Evolutionary conservation across 202 grass and related monocot genomes (phyloP), one percentile per base, ranked within the genome.

Genomic region (Schoenoplectus triqueter): DNA sequence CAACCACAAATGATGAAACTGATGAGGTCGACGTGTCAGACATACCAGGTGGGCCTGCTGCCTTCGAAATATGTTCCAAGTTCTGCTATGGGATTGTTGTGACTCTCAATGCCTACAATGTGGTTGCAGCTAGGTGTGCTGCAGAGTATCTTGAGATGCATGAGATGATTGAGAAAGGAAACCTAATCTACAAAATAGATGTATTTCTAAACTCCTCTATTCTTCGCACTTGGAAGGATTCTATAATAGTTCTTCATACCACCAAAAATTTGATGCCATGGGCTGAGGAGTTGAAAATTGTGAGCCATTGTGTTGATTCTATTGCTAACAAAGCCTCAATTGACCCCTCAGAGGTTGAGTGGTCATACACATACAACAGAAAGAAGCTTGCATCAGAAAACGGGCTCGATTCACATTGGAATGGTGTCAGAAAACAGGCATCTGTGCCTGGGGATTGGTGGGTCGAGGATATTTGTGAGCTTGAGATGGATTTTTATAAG

Each of bases 141-240:
- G 93, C 92, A 64, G 97, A 97, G 82, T 99, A 94, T 83, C 93
- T 99, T 50, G 97, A 99, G 80, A 99, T 99, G 93, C 88, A 94
- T 78, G 97, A 99, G 75, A 92, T 86, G 19, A 78, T 92, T 10
- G 93, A 99, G 42, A 99, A 99, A 92, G 97, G 97, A 82, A 99
- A 99, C 66, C 87, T 99, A 41, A 94, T 99, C 63, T 99, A 96
- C 79, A 99, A 99, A 86, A 94, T 99, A 5, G 97, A 99, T 11
- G 93, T 99, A 4, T 99, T 99, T 71, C 88, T 99, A 78, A 92
- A 70, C 62, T 94, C 91, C n/a, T 95, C 91, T 11, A 82, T 99
- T 80, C 87, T 99, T 67, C 93, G 93, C 7, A 87, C 85, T 13
- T 99, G 96, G 96, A 99, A 99, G 61, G 96, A 99, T 73, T 96